Evolutionary conservation across 371 early-diverging fungal genomes (phyloP).

Genomic region (Mortierella sp.): DNA sequence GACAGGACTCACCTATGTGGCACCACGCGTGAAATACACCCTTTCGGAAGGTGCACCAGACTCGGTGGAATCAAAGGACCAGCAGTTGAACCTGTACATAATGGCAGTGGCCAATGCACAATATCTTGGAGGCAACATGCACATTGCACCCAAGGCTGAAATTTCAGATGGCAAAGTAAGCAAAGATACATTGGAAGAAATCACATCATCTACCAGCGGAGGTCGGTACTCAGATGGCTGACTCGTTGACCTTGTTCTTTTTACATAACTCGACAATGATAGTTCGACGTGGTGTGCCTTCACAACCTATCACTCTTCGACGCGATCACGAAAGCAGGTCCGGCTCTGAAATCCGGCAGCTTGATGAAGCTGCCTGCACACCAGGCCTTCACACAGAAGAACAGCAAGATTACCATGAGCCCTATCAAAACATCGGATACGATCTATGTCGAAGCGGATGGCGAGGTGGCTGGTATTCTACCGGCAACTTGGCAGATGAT

Average conservation of each 20-base stretch:
- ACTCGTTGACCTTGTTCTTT: too few relatives aligned
- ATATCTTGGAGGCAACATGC: constrained; percentile 53
- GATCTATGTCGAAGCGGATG: constrained; percentile 46
- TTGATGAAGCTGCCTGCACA: constrained; percentile 35
- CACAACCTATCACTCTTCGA: constrained; percentile 33
- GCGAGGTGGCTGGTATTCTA: constrained; percentile 41
- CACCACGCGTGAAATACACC: constrained; percentile 37
- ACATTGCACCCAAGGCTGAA: constrained; percentile 42
- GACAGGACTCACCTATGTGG: constrained; percentile 27
- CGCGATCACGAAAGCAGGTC: constrained; percentile 36
- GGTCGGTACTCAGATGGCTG: too few relatives aligned
- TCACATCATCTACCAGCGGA: too few relatives aligned
- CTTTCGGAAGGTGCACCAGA: constrained; percentile 5
- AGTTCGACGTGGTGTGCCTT: constrained; percentile 47
- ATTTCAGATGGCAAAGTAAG: constrained; percentile 43
- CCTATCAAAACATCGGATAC: constrained; percentile 21
- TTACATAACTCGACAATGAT: too few relatives aligned
- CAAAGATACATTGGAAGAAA: too few relatives aligned
- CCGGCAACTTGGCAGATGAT: constrained; percentile 46
- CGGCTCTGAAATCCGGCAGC: constrained; percentile 38
- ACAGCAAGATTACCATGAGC: constrained; percentile 24
- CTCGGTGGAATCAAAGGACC: constrained; percentile 7
- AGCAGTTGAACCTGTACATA: constrained; percentile 35
- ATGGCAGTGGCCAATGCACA: constrained; percentile 54
- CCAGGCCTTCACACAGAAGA: constrained; percentile 40